Conservation (phyloP, 441 rosid species). For the Macaranga tanarius region DNA sequence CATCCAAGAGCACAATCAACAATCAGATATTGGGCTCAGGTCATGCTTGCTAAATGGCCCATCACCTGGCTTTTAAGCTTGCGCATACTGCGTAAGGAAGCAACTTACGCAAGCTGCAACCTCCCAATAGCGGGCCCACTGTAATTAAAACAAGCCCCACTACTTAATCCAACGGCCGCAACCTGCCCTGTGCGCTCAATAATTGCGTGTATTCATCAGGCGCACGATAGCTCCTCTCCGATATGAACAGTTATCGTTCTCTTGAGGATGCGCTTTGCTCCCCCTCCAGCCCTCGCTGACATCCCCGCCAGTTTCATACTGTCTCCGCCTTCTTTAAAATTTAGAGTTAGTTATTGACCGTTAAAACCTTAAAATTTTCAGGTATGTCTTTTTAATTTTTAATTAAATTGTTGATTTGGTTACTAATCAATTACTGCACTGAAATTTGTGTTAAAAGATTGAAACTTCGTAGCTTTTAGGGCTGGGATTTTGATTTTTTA, state of each 20-base stretch:
- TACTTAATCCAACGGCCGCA: slow-evolving; percentile 31
- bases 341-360: slow-evolving; percentile 31
- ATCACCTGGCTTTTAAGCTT: not conserved
- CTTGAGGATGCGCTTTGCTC: slow-evolving; percentile 46
- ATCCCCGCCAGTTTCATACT: slow-evolving; percentile 33
- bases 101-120: not conserved
- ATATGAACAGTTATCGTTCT: slow-evolving; percentile 34
- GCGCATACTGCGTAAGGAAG: slow-evolving; percentile 18
- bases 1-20: no score
- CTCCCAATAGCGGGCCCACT: not conserved
- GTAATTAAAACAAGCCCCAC: not conserved
- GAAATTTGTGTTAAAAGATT: not conserved
- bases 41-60: not conserved
- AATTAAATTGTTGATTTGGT: not conserved
- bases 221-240: slow-evolving; percentile 37
- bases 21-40: not conserved
- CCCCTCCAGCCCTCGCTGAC: not conserved
- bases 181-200: slow-evolving; percentile 23
- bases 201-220: slow-evolving; percentile 21
- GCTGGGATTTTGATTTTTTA: not conserved
- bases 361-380: slow-evolving; percentile 14
- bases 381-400: slow-evolving; percentile 1
- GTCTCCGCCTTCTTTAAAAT: slow-evolving; percentile 3
- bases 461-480: not conserved
- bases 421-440: not conserved